Conservation (phyloP, 2,329 filamentous ascomycete genomes). For the Exophiala mesophila region DNA sequence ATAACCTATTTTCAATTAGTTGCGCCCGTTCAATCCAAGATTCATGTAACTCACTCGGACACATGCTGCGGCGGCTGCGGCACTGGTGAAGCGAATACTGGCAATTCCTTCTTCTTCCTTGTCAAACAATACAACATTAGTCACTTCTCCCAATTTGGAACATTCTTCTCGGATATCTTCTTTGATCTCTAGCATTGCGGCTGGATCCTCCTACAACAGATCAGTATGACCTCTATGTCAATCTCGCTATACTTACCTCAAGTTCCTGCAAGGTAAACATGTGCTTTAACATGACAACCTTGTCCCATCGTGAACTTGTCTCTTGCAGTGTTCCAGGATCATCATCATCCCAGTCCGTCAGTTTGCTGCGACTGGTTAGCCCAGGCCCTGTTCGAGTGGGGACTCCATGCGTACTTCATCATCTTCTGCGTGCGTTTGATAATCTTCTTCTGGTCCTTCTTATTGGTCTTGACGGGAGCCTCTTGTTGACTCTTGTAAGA, state of each 20-base stretch:
- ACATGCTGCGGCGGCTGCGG: conserved; percentile 66
- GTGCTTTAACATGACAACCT: conserved; percentile 79
- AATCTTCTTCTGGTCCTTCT: conserved; percentile 77
- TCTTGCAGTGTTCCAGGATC: conserved; percentile 59
- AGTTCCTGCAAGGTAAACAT: conserved; percentile 89
- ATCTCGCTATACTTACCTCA: conserved; percentile 43
- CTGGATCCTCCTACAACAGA: conserved; percentile 62
- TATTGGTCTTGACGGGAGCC: conserved; percentile 45
- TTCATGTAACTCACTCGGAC: conserved; percentile 51
- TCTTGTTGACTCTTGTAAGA: conserved; percentile 89
- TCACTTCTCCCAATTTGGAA: conserved; percentile 77
- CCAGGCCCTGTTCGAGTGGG: not conserved
- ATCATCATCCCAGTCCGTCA: conserved; percentile 94
- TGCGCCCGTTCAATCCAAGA: no score
- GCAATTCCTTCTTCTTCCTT: conserved; percentile 78
- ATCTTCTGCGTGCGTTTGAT: conserved; percentile 88
- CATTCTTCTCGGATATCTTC: conserved; percentile 91
- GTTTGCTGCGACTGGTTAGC: conserved; percentile 54
- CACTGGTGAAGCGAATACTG: conserved; percentile 72
- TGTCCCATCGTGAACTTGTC: conserved; percentile 60
- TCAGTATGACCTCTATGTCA: conserved; percentile 1
- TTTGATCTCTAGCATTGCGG: conserved; percentile 82
- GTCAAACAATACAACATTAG: conserved; percentile 88
- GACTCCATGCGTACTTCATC: conserved; percentile 50
- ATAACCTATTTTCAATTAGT: conserved; percentile 49